A percentile compares a stretch with the other conserved stretches of the same genome.
These are phyloP conservation scores for Candida albicans DNA, from an alignment of 1,139 yeast genomes.

Conservation along the genomic window DNA sequence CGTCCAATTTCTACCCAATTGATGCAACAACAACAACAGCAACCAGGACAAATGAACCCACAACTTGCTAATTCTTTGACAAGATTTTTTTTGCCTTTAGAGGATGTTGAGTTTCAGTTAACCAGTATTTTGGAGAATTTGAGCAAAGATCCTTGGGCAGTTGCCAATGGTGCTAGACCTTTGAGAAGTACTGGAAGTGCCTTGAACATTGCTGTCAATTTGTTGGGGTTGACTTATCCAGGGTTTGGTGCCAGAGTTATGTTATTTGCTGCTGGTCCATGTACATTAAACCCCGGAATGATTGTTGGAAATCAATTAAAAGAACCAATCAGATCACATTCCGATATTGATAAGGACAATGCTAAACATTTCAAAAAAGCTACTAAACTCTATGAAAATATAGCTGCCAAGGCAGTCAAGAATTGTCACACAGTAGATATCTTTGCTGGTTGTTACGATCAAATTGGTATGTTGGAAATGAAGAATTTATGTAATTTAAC, in stretches of 20 bases:
- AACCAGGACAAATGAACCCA: slow-evolving; percentile 15
- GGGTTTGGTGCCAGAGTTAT: slow-evolving; percentile 89
- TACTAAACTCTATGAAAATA: slow-evolving; percentile 73
- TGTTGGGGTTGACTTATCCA: slow-evolving; percentile 83
- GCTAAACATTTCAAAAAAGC: slow-evolving; percentile 95
- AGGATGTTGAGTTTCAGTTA: slow-evolving; percentile 83
- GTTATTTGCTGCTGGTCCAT: slow-evolving; percentile 92
- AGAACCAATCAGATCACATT: slow-evolving; percentile 96
- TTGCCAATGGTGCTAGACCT: slow-evolving; percentile 84
- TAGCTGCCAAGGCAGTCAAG: slow-evolving; percentile 67
- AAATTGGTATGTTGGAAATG: slow-evolving; percentile 97
- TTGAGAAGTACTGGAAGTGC: slow-evolving; percentile 95
- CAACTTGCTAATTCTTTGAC: slow-evolving; percentile 51
- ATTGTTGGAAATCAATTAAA: slow-evolving; percentile 89
- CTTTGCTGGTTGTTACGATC: slow-evolving; percentile 97
- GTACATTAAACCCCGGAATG: slow-evolving; percentile 93
- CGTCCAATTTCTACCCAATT: slow-evolving; percentile 34
- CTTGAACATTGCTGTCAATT: slow-evolving; percentile 75
- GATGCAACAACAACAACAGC: slow-evolving; percentile 25
- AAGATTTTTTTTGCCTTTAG: slow-evolving; percentile 82
- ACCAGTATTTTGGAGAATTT: slow-evolving; percentile 79
- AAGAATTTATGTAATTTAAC: slow-evolving; percentile 82
- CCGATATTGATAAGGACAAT: slow-evolving; percentile 74
- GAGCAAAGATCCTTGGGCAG: slow-evolving; percentile 88
- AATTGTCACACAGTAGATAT: slow-evolving; percentile 90